These are phyloP conservation scores for Nothophytophthora sp. DNA, from an alignment of 352 stramenopile species.

Conservation along the genomic window DNA sequence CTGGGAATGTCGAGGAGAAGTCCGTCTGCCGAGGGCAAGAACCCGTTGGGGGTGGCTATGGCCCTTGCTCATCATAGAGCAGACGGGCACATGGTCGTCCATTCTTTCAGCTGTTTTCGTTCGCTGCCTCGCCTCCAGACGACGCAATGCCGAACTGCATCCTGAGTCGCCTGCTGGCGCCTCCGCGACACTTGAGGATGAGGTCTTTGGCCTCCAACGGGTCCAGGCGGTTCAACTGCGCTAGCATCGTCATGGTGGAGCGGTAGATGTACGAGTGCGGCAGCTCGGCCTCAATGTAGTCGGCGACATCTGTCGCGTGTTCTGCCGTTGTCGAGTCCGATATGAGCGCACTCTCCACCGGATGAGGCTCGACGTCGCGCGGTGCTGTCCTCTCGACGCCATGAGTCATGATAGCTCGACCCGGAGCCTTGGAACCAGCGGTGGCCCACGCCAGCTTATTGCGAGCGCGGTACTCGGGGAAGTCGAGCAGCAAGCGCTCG, in stretches of 20 bases:
- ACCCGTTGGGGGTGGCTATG: too few species aligned
- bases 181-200: slow-evolving; percentile 19
- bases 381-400: too few species aligned
- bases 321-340: too few species aligned
- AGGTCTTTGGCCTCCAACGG: slow-evolving; percentile 47
- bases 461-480: slow-evolving; percentile 49
- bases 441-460: slow-evolving; percentile 55
- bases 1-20: too few species aligned
- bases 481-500: slow-evolving; percentile 57
- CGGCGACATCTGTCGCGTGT: too few species aligned
- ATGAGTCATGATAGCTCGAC: background rate
- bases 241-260: slow-evolving; percentile 43
- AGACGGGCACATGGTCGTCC: too few species aligned
- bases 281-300: slow-evolving; percentile 31
- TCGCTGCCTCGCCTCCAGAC: too few species aligned
- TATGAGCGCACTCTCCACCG: too few species aligned
- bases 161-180: slow-evolving; percentile 39
- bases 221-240: slow-evolving; percentile 32
- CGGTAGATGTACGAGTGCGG: slow-evolving; percentile 37
- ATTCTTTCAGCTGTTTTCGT: too few species aligned
- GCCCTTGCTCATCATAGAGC: too few species aligned
- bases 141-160: slow-evolving; percentile 5
- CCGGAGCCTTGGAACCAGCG: background rate
- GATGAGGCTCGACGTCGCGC: too few species aligned
- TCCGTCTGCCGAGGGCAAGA: too few species aligned